Evolutionary conservation across 106 monocot species (phyloP).

Genomic region (Acorus gramineus): DNA sequence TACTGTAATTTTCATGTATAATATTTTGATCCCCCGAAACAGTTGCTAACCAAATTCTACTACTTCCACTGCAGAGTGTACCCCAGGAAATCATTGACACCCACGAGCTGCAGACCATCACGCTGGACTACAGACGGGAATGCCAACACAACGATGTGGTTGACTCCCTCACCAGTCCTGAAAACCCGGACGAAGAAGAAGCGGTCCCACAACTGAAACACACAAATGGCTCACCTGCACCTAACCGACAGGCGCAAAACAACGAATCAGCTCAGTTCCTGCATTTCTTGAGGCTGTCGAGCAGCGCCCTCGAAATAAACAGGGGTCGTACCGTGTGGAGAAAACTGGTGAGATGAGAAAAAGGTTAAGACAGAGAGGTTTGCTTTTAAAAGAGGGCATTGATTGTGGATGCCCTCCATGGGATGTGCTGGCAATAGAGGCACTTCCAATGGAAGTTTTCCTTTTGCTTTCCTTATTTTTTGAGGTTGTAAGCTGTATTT

Average conservation of each 20-base stretch:
- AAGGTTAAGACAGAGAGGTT: too few relatives aligned
- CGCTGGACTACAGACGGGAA: constrained; percentile 86
- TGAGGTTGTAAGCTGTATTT: too few relatives aligned
- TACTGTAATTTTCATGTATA: background rate
- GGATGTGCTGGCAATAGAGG: too few relatives aligned
- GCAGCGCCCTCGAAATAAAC: constrained; percentile 72
- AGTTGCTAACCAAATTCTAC: background rate
- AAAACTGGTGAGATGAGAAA: constrained; percentile 35
- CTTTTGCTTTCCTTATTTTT: too few relatives aligned
- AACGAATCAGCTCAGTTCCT: constrained; percentile 31
- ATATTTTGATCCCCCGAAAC: background rate
- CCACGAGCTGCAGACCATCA: constrained; percentile 89
- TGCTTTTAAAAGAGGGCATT: too few relatives aligned
- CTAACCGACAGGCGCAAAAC: constrained; percentile 11
- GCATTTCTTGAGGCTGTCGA: constrained; percentile 65
- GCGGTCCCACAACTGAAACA: background rate
- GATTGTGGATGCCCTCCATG: too few relatives aligned
- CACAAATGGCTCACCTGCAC: constrained; percentile 28
- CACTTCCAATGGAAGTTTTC: too few relatives aligned
- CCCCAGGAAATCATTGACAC: constrained; percentile 94
- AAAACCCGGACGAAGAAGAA: constrained; percentile 17
- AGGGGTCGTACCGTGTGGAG: constrained; percentile 86
- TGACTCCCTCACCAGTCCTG: constrained; percentile 82
- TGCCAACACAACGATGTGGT: constrained; percentile 90
- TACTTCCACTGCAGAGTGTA: constrained; percentile 55